Conservation (phyloP, 208 protist species). For the Crithidia thermophila region DNA sequence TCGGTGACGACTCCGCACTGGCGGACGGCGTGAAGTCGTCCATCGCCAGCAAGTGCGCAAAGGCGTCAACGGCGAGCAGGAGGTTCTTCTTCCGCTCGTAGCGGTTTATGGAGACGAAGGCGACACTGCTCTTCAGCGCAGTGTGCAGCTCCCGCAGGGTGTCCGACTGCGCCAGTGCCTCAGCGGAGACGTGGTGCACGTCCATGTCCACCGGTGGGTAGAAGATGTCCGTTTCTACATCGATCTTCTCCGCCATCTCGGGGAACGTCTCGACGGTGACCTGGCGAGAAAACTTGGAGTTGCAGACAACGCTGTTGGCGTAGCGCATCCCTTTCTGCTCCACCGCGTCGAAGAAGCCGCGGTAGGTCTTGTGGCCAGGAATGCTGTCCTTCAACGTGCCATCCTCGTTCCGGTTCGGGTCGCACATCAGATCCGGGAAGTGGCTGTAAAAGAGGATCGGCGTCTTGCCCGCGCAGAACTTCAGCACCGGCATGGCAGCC, state of each 20-base stretch:
- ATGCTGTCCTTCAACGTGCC: conserved; percentile 28
- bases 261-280: conserved; percentile 67
- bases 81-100: conserved; percentile 99
- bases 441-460: conserved; percentile 99
- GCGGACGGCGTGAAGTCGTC: conserved; percentile 21
- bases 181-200: conserved; percentile 4
- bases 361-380: conserved; percentile 73
- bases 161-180: conserved; percentile 2
- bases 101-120: conserved; percentile 97
- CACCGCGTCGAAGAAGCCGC: conserved; percentile 89
- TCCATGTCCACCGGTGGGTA: conserved; percentile 72
- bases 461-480: conserved; percentile 42
- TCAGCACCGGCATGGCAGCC: conserved; percentile 85
- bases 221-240: conserved; percentile 55
- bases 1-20: background rate
- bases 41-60: conserved; percentile 44
- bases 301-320: conserved; percentile 76
- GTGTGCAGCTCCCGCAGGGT: conserved; percentile 21
- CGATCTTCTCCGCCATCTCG: conserved; percentile 34
- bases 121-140: conserved; percentile 24
- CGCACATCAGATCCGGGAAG: conserved; percentile 96
- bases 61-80: conserved; percentile 88
- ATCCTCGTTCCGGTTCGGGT: conserved; percentile 65
- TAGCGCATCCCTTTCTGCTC: conserved; percentile 59
- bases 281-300: conserved; percentile 76